A percentile compares a stretch with the other conserved stretches of the same genome.
Conservation (phyloP, 2,329 filamentous ascomycete species). For the Paracorniculantispora psalliotae region DNA sequence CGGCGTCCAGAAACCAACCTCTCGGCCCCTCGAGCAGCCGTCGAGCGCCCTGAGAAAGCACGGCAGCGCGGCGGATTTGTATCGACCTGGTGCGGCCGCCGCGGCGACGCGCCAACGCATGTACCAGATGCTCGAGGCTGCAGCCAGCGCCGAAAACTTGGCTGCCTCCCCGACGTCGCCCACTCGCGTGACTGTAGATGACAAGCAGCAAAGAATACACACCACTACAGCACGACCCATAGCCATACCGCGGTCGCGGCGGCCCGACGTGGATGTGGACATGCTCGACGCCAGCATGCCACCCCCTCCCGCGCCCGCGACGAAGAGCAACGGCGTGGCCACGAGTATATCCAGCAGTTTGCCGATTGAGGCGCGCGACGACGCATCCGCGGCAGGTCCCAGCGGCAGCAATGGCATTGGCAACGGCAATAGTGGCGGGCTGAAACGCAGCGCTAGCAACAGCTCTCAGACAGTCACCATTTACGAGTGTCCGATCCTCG, state of each 20-base stretch:
- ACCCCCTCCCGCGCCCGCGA: not conserved
- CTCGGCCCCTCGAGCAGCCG: not conserved
- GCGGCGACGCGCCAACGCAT: not conserved
- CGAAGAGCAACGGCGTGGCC: not conserved
- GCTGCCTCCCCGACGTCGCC: not conserved
- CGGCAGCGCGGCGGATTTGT: not conserved
- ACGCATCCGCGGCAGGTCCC: not conserved
- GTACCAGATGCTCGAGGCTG: not conserved
- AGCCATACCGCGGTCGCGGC: not conserved
- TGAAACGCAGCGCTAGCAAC: conserved; percentile 4
- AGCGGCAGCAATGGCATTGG: not conserved
- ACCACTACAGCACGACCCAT: not conserved
- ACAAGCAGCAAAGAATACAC: not conserved
- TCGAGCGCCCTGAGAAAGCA: not conserved
- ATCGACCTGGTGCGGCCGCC: not conserved
- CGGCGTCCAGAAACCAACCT: not conserved
- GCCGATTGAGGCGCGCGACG: not conserved
- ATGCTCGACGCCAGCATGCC: conserved; percentile 7
- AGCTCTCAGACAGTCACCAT: conserved; percentile 5
- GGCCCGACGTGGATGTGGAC: not conserved
- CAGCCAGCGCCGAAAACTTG: not conserved
- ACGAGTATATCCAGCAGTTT: not conserved
- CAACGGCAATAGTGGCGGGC: not conserved
- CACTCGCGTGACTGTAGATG: not conserved
- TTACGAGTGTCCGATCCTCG: conserved; percentile 14